Conservation (phyloP, 768 basidiomycete species). For the Royoungia palumana region DNA sequence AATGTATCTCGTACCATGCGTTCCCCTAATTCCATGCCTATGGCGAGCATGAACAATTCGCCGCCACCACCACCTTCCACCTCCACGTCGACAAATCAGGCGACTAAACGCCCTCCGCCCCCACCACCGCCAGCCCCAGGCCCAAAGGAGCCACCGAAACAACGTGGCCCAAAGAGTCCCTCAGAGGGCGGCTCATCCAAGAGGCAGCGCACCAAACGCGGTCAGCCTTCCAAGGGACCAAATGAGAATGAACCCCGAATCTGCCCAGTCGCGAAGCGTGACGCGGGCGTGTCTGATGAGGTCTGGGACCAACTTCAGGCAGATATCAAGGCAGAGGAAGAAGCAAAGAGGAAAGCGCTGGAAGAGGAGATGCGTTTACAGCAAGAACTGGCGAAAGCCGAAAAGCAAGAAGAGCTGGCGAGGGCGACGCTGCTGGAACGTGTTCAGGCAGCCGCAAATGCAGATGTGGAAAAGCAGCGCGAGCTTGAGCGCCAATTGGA, state of each 20-base stretch:
- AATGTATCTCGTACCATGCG: slow-evolving; percentile 1
- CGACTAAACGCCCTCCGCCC: slow-evolving; percentile 20
- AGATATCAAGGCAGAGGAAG: slow-evolving; percentile 27
- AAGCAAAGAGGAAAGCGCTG: slow-evolving; percentile 15
- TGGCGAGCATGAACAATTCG: slow-evolving; percentile 19
- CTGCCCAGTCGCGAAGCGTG: slow-evolving; percentile 32
- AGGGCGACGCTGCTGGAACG: slow-evolving; percentile 13
- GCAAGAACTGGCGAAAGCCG: slow-evolving; percentile 14
- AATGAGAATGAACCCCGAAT: slow-evolving; percentile 4
- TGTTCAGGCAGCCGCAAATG: slow-evolving; percentile 20
- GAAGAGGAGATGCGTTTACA: slow-evolving; percentile 20
- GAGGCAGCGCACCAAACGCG: not conserved
- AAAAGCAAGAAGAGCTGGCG: slow-evolving; percentile 12
- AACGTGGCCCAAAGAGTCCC: not conserved
- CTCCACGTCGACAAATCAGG: slow-evolving; percentile 16
- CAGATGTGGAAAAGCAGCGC: slow-evolving; percentile 15
- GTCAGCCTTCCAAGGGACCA: slow-evolving; percentile 1
- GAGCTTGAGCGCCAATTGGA: slow-evolving; percentile 29
- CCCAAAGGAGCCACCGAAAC: slow-evolving; percentile 5
- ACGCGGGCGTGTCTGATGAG: slow-evolving; percentile 51
- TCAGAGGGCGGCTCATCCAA: not conserved
- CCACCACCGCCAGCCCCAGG: slow-evolving; percentile 14
- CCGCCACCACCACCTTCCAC: slow-evolving; percentile 21
- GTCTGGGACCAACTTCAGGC: slow-evolving; percentile 52
- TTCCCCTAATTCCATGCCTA: slow-evolving; percentile 10